Evolutionary conservation across 1,284 basidiomycete species (phyloP), one percentile per base, ranked within the genome.

Genomic region (Pyrrhoderma noxium): DNA sequence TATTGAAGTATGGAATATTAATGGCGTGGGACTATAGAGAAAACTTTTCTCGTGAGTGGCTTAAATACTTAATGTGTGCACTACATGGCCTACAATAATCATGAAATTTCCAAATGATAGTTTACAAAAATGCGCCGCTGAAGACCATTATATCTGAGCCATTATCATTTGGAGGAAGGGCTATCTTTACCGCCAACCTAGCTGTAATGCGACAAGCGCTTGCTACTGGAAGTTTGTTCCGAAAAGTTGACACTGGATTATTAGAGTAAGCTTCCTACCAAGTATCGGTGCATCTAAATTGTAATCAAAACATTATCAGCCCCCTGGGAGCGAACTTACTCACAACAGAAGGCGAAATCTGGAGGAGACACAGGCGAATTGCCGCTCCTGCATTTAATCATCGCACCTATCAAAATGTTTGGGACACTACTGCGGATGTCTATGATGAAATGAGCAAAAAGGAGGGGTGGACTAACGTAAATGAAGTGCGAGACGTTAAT

Each of bases 311-410:
- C n/a, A n/a, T 22, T 21, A 7, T 16, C 27, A 66, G 65, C 27
- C 48, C 58, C 9, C 62, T 64, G 59, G 67, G 66, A 16, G 59
- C 59, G 11, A 67, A 61, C 51, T 22, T 69, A 16, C 52, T 64
- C 3, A 60, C 65, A 18, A 56, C 60, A 0, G 61, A 62, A 37
- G 62, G 62, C 4, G 63, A 67, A 2, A 48, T 48, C 16, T 69
- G 66, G 67, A 64, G 57, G 44, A 55, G 62, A 5, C 65, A 69
- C 45, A 49, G 64, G 7, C 56, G 66, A 11, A 59, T 65, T 22
- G 54, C 64, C 25, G 59, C 56, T 1, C 67, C 67, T 37, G 64
- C 66, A 4, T 66, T 68, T 48, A 64, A 59, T 31, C 23, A 56
- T 11, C 56, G 61, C 18, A 61, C 60, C 65, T 69, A 27, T 42